Conservation (phyloP, 768 basidiomycete genomes). For the Termitomyces heimii region DNA sequence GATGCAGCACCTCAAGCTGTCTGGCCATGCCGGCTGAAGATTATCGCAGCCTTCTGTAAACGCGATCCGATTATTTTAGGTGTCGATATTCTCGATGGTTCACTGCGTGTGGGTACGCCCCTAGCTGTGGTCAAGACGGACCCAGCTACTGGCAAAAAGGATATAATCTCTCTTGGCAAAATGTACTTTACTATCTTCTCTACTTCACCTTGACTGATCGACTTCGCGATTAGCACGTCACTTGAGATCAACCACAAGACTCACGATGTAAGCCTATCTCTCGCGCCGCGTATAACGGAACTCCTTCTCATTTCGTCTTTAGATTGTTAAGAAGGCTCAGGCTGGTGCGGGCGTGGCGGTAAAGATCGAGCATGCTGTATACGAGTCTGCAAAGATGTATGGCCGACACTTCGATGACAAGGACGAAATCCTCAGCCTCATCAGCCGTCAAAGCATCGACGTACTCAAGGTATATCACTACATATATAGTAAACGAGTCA, state of each 20-base stretch:
- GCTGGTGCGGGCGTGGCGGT: slow-evolving; percentile 96
- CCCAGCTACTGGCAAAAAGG: slow-evolving; percentile 80
- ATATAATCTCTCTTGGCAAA: slow-evolving; percentile 88
- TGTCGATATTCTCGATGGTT: slow-evolving; percentile 93
- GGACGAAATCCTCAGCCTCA: slow-evolving; percentile 87
- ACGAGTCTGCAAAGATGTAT: slow-evolving; percentile 93
- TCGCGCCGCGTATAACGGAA: background rate
- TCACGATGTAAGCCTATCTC: slow-evolving; percentile 50
- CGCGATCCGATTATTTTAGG: slow-evolving; percentile 97
- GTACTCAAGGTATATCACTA: slow-evolving; percentile 72
- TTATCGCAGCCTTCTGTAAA: slow-evolving; percentile 91
- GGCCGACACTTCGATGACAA: slow-evolving; percentile 96
- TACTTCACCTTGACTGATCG: slow-evolving; percentile 2
- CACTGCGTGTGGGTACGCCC: slow-evolving; percentile 87
- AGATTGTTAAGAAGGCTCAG: slow-evolving; percentile 91
- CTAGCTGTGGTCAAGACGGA: slow-evolving; percentile 94
- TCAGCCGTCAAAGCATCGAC: slow-evolving; percentile 92
- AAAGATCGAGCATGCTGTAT: slow-evolving; percentile 97
- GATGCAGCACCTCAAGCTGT: slow-evolving; percentile 94
- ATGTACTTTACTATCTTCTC: slow-evolving; percentile 52
- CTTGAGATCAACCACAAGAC: slow-evolving; percentile 97
- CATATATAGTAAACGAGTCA: slow-evolving; percentile 2
- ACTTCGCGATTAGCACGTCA: slow-evolving; percentile 59
- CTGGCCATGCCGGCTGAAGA: slow-evolving; percentile 94
- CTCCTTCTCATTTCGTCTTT: slow-evolving; percentile 8